Evolutionary conservation across 345 rosid species (phyloP).

Genomic region (Eucalyptus rudis): DNA sequence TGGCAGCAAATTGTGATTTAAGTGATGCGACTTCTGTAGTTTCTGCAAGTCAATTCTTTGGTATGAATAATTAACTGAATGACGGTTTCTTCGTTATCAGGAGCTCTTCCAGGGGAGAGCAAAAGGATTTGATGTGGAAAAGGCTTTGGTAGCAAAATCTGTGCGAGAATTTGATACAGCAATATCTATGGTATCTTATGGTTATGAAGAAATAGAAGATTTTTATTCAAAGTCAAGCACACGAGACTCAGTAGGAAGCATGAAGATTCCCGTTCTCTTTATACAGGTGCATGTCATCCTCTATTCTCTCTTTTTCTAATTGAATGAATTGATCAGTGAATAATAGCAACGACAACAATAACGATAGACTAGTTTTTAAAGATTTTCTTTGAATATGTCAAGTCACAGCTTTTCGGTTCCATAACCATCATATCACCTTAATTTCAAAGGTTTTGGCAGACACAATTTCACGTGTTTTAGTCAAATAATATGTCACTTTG

Average conservation of each 20-base stretch:
- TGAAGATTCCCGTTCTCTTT: slow-evolving; percentile 89
- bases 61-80: not conserved
- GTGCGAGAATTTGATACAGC: slow-evolving; percentile 85
- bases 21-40: not conserved
- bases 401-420: not conserved
- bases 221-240: slow-evolving; percentile 77
- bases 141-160: slow-evolving; percentile 66
- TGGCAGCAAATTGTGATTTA: not conserved
- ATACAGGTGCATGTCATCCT: slow-evolving; percentile 49
- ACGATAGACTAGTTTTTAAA: not conserved
- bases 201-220: slow-evolving; percentile 63
- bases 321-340: not conserved
- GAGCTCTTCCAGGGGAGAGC: slow-evolving; percentile 79
- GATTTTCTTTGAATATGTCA: not conserved
- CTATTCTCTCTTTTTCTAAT: not conserved
- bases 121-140: slow-evolving; percentile 75
- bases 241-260: slow-evolving; percentile 44
- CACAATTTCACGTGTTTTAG: not conserved
- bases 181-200: slow-evolving; percentile 80
- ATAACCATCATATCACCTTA: not conserved
- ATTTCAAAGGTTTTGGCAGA: not conserved
- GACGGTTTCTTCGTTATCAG: slow-evolving; percentile 8
- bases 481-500: not conserved
- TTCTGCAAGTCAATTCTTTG: not conserved
- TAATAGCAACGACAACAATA: not conserved